Percentiles rank a stretch among this genome's conserved stretches.
Conservation (phyloP, 345 rosid species). For the Firmiana major region DNA sequence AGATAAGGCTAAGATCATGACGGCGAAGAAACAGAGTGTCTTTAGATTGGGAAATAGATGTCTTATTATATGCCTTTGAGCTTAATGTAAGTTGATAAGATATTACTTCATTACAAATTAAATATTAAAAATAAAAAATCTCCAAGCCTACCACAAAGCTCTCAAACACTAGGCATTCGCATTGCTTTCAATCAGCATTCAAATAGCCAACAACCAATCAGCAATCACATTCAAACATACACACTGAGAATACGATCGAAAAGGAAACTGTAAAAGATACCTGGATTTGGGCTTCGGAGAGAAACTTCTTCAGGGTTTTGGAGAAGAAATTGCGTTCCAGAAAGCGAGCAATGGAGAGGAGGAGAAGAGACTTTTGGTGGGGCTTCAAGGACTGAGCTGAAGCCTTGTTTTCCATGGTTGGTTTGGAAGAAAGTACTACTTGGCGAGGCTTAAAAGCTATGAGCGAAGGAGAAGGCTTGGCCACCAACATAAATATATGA, state of each 20-base stretch:
- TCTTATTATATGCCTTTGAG: neutral
- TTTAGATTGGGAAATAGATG: neutral
- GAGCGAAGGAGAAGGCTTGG: constrained; percentile 20
- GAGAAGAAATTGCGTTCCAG: constrained; percentile 54
- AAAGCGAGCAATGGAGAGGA: constrained; percentile 52
- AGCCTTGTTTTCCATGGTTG: constrained; percentile 22
- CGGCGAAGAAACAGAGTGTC: neutral
- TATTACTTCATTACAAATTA: neutral
- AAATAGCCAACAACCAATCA: neutral
- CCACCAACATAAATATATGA: neutral
- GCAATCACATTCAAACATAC: neutral
- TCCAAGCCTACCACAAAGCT: neutral
- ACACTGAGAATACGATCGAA: neutral
- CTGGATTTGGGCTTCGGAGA: constrained; percentile 58
- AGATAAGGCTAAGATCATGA: neutral
- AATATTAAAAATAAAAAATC: neutral
- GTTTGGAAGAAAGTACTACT: constrained; percentile 32
- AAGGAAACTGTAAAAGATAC: constrained; percentile 15
- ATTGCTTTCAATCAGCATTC: neutral
- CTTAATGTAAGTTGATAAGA: neutral
- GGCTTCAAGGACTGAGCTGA: constrained; percentile 20
- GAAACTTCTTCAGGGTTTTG: constrained; percentile 68
- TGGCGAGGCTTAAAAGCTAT: constrained; percentile 59
- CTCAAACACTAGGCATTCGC: neutral
- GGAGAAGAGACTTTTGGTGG: constrained; percentile 38